These are phyloP conservation scores for Nicotiana paniculata DNA, from an alignment of 257 asterid species.

Conservation along the genomic window DNA sequence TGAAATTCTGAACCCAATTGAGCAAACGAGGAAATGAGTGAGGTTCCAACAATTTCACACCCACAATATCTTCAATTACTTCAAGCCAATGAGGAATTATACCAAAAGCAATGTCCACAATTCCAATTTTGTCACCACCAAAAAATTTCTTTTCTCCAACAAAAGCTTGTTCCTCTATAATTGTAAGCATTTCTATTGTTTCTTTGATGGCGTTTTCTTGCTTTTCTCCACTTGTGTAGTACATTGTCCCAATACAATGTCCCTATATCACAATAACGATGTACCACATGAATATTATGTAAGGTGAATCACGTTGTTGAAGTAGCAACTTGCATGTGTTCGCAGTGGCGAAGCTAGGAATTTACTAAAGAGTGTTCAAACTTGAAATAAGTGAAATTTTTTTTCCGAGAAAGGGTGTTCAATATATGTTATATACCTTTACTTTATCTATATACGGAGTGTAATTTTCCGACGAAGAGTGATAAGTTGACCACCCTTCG, in stretches of 20 bases:
- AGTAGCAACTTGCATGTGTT: background rate
- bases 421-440: too few relatives aligned
- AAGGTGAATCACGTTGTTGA: background rate
- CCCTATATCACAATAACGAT: background rate
- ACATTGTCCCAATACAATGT: background rate
- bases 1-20: slow-evolving; percentile 8
- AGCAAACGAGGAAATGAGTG: background rate
- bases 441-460: too few relatives aligned
- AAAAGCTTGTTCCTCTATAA: background rate
- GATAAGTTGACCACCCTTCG: too few relatives aligned
- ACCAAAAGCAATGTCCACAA: slow-evolving; percentile 14
- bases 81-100: slow-evolving; percentile 12
- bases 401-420: too few relatives aligned
- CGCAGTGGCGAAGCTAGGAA: too few relatives aligned
- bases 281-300: background rate
- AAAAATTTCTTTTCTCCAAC: slow-evolving; percentile 1
- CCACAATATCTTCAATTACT: slow-evolving; percentile 10
- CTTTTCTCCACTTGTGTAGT: slow-evolving; percentile 1
- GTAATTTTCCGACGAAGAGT: too few relatives aligned
- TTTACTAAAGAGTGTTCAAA: too few relatives aligned
- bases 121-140: slow-evolving; percentile 9
- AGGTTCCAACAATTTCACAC: background rate
- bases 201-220: slow-evolving; percentile 13
- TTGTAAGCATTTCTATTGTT: slow-evolving; percentile 11
- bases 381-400: too few relatives aligned